These are phyloP conservation scores for Chaetomium globosum DNA, from an alignment of 2,329 filamentous ascomycete genomes.

Conservation along the genomic window DNA sequence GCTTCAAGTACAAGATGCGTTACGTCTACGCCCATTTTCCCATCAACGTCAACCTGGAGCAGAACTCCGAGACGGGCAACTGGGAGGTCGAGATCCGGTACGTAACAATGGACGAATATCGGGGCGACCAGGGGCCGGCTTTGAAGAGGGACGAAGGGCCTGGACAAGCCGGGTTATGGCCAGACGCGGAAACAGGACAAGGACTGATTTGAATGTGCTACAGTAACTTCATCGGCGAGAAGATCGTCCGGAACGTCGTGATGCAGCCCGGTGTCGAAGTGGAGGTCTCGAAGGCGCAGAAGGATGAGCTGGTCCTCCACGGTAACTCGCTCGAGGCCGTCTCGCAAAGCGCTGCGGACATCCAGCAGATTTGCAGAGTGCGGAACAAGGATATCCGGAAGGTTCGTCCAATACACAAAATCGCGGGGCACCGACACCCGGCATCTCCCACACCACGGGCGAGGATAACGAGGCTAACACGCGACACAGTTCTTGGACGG, in stretches of 20 bases:
- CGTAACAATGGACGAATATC: constrained; percentile 40
- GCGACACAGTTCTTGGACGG: constrained; percentile 88
- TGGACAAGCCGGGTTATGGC: background rate
- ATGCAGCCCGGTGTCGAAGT: constrained; percentile 92
- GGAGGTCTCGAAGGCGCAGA: constrained; percentile 85
- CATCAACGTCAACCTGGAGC: constrained; percentile 99
- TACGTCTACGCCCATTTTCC: constrained; percentile 99
- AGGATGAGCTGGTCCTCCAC: constrained; percentile 92
- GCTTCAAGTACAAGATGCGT: constrained; percentile 99
- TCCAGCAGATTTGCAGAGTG: constrained; percentile 99
- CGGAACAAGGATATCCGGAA: constrained; percentile 99
- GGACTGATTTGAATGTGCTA: constrained; percentile 40
- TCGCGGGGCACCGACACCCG: background rate
- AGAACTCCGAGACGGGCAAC: constrained; percentile 87
- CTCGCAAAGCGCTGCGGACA: constrained; percentile 97
- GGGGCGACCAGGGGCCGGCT: constrained; percentile 20
- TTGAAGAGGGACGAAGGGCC: background rate
- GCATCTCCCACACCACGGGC: background rate
- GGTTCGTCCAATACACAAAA: constrained; percentile 53
- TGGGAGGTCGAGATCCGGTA: constrained; percentile 97
- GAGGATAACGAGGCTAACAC: constrained; percentile 26
- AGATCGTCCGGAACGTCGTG: constrained; percentile 89
- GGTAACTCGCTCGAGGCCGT: constrained; percentile 98
- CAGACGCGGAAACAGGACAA: constrained; percentile 19
- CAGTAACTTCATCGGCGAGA: constrained; percentile 98